Evolutionary conservation across 352 stramenopile species (phyloP), one percentile per base, ranked within the genome.

Genomic region (Aphanomyces stellatus): DNA sequence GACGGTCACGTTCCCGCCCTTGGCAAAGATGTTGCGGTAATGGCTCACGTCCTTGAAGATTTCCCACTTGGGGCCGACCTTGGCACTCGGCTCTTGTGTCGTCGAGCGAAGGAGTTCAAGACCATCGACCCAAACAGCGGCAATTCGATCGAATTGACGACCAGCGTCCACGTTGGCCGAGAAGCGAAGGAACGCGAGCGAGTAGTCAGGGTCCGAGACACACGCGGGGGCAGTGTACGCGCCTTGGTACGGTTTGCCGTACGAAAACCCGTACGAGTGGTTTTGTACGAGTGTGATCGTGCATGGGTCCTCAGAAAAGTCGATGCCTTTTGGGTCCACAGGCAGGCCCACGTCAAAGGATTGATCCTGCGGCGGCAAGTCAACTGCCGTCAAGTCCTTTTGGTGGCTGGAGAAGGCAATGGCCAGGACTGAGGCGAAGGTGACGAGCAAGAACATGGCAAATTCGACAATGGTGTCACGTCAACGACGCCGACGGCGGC

Each of bases 111-210:
- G 75, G 46, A 92, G 61, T n/a, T 31, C n/a, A 2, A 51, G 4
- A 28, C 10, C 77, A 59, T 88, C 87, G 64, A 88, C 69, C 81
- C 82, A 92, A 6, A 89, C 78, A 1, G 80, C 84, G 4, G 76
- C 84, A 64, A 89, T 81, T 60, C 82, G 84, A 59, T 92, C 84
- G 62, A 75, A 92, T 62, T 92, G 84, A 13, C 80, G 71, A 60
- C 79, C 79, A 0, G 78, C 62, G 15, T 73, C 72, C 37, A 74
- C 79, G 11, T 65, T 74, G 4, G 74, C 79, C 33, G 59, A 41
- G 78, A 77, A 90, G 35, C 74, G 81, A 30, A 90, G 76, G 49
- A 87, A 88, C 55, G 76, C 73, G 28, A 85, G 51, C 49, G 79
- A 80, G 66, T 88, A 75, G 19, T 77, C 71, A 4, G 30, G 25